These are phyloP conservation scores for Penicillium oxalicum DNA, from an alignment of 2,329 filamentous ascomycete genomes.

Conservation along the genomic window DNA sequence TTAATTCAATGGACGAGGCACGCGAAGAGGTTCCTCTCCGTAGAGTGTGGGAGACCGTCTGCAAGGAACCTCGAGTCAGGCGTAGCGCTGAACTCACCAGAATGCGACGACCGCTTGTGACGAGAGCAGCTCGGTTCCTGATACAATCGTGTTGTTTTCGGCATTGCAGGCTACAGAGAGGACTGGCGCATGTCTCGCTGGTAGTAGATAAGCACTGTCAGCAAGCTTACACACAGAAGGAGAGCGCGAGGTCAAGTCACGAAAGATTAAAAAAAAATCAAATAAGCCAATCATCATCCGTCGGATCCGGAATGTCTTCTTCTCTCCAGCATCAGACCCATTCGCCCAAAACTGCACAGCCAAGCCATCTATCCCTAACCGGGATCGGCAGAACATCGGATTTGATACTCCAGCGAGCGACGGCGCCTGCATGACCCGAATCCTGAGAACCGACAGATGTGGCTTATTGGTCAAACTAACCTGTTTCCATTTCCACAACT, in stretches of 20 bases:
- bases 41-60: too few species aligned
- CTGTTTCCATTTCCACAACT: constrained; percentile 31
- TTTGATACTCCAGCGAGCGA: too few species aligned
- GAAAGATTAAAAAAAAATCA: too few species aligned
- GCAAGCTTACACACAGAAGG: constrained; percentile 1
- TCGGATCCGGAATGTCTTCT: too few species aligned
- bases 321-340: too few species aligned
- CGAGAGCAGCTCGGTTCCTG: constrained; percentile 50
- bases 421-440: too few species aligned
- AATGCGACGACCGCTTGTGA: constrained; percentile 39
- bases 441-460: constrained; percentile 2
- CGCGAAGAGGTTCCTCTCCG: neutral
- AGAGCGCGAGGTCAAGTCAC: too few species aligned
- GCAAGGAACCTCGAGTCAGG: too few species aligned
- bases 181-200: constrained; percentile 47
- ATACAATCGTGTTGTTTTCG: constrained; percentile 45
- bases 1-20: constrained; percentile 20
- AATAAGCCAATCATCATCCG: too few species aligned
- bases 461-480: constrained; percentile 21
- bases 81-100: constrained; percentile 34
- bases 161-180: constrained; percentile 49
- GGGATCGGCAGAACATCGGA: too few species aligned
- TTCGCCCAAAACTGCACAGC: too few species aligned
- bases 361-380: too few species aligned
- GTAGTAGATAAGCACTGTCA: constrained; percentile 11